Base-by-base conservation (phyloP, 768 basidiomycete genomes). In the Termitomyces bulborhizus region DNA sequence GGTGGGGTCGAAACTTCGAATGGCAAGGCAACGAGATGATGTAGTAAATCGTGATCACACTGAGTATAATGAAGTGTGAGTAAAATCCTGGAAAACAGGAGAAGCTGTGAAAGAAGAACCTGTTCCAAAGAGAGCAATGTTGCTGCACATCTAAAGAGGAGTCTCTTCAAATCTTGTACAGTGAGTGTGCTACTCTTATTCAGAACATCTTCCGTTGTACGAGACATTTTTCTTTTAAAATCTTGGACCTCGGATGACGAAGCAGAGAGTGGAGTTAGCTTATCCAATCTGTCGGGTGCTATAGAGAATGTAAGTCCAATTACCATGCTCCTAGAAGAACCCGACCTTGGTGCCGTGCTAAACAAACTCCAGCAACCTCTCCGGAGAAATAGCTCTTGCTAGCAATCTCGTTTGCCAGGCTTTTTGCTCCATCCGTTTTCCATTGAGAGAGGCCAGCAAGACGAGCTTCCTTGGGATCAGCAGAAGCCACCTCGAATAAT, bases 311-410 rank as follows among this genome's bases (percentile, higher is more conserved):
- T 27, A 12, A 34, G 18, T 32, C 7, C 1, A 32, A 24, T 26
- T 31, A 26, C n/a, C 37, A 24, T 9, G 2, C 13, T 40, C 51
- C 24, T n/a, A 29, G 46, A 16, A 31, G 27, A 46, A 37, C 61
- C 78, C 50, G 51, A 85, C 92, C 80, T 68, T 81, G 76, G 55
- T 80, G 74, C 44, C 82, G 81, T 8, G 88, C 85, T 24, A 93
- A 70, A 9, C 86, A 78, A 46, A 92, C 76, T 34, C 93, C 93
- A 36, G 86, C 88, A 6, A 84, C 84, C 68, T 98, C 93, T 27
- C 94, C 94, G 21, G 82, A 78, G 64, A 85, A 98, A 67, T 93
- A 93, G n/a, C 85, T 85, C 66, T 96, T 96, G 40, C 88, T 87
- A 0, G 93, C 88, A 54, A 97, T 82, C 64, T 98, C 91, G 59